Base-by-base conservation (phyloP, 352 stramenopile species). In the Globisporangium cystogenes region DNA sequence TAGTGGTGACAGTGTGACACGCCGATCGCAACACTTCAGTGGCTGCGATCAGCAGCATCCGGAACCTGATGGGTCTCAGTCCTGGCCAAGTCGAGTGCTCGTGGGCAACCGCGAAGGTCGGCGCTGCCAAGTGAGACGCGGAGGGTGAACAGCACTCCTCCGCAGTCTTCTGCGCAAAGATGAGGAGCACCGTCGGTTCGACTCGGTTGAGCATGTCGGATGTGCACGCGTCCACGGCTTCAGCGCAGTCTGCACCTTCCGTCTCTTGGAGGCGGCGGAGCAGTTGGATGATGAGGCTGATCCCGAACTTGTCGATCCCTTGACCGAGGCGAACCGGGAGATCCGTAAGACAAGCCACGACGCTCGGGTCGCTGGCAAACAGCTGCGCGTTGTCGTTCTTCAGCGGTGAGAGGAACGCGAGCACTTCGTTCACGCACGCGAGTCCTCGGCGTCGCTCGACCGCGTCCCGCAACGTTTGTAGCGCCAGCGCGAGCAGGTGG, bases 371-470 rank as follows among this genome's bases (percentile, higher is more conserved):
- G 4, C 35, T 14, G 18, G 16, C 37, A 20, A 39, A 27, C 37
- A 55, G 49, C 6, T 24, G 21, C 11, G 36, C n/a, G 11, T 37
- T 20, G 49, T 48, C 24, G 24, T 46, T 21, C 20, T 55, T 47
- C 24, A 55, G 18, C 24, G 39, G 37, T 4, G 37, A 20, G 7
- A 55, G 24, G 37, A 55, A 48, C 27, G 21, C 37, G 24, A 55
- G 37, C 24, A 41, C 37, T 24, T 55, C 37, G 27, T 39, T 48
- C 26, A 48, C 49, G 27, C 39, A 55, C 23, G 24, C 29, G n/a
- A 7, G 7, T 14, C 36, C 36, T 12, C 43, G 16, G 36, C 24
- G 21, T 7, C 24, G 36, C 10, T 39, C 48, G 21, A 31, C 40
- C 6, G n/a, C 49, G n/a, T 27, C 37, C 3, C 49, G 37, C 5